These are phyloP conservation scores for Aureobasidium sp. DNA, from an alignment of 2,329 filamentous ascomycete genomes.

Conservation along the genomic window DNA sequence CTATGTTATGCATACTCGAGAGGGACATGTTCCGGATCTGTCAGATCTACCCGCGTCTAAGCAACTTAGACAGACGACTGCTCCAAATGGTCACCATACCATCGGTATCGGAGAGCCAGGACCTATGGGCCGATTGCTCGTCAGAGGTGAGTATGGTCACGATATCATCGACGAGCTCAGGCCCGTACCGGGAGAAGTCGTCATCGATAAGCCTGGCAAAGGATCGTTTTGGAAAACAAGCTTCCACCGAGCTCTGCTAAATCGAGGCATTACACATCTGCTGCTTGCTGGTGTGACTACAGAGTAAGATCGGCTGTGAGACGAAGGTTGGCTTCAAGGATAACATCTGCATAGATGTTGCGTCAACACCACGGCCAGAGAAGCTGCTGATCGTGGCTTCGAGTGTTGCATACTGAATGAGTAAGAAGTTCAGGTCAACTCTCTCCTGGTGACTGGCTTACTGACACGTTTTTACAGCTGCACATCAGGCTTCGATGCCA, in stretches of 20 bases:
- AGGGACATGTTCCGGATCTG: conserved; percentile 46
- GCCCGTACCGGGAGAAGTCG: conserved; percentile 45
- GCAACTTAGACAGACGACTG: conserved; percentile 41
- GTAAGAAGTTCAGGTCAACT: not conserved
- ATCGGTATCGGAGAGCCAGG: conserved; percentile 48
- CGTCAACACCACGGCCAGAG: conserved; percentile 49
- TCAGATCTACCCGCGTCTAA: conserved; percentile 49
- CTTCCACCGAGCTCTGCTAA: conserved; percentile 47
- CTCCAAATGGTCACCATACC: conserved; percentile 39
- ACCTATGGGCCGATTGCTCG: conserved; percentile 47
- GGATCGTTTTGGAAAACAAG: conserved; percentile 53
- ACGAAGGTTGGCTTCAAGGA: not conserved
- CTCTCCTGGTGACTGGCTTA: not conserved
- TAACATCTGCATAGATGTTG: conserved; percentile 34
- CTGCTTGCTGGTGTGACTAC: conserved; percentile 53
- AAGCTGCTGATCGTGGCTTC: conserved; percentile 55
- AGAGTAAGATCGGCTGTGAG: conserved; percentile 27
- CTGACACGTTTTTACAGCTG: conserved; percentile 22
- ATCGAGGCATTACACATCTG: conserved; percentile 51
- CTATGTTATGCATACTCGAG: conserved; percentile 43
- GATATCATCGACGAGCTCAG: conserved; percentile 49
- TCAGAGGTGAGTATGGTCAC: conserved; percentile 49
- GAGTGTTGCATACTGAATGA: conserved; percentile 50
- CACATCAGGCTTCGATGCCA: conserved; percentile 43
- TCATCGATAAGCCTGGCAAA: conserved; percentile 55